A percentile compares a stretch with the other conserved stretches of the same genome.
phyloP scores from a whole-genome alignment of 805 yeast genomes.

The Starmerella vaccinii region DNA sequence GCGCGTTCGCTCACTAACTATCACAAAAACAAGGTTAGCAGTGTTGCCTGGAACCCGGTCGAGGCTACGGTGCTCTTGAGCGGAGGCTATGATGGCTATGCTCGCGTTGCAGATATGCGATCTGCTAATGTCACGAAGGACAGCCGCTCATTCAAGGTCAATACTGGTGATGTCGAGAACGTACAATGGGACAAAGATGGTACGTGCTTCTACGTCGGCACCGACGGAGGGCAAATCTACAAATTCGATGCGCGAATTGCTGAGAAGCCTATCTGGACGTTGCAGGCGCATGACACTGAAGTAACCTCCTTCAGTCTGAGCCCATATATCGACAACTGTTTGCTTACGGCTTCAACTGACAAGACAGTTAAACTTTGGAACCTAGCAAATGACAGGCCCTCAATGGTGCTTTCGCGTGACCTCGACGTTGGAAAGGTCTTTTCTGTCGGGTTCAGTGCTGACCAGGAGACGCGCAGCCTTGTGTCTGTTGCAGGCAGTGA shows the following conservation, averaged over 20 bases:
- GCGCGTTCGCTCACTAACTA: constrained; percentile 62
- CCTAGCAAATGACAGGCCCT: constrained; percentile 50
- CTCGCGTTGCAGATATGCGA: constrained; percentile 71
- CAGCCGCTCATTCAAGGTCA: constrained; percentile 49
- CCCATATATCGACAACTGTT: constrained; percentile 53
- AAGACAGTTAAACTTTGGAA: constrained; percentile 83
- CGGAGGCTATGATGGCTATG: constrained; percentile 84
- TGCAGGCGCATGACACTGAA: constrained; percentile 95
- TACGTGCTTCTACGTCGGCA: constrained; percentile 62
- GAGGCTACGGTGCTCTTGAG: constrained; percentile 51
- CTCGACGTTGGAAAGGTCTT: constrained; percentile 91
- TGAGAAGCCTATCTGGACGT: constrained; percentile 73
- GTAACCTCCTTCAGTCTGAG: constrained; percentile 72
- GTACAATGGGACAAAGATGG: constrained; percentile 60
- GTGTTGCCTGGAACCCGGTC: constrained; percentile 72
- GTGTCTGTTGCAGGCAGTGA: constrained; percentile 78
- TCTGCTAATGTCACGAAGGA: constrained; percentile 47
- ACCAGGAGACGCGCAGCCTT: constrained; percentile 74
- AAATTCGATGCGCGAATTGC: constrained; percentile 70
- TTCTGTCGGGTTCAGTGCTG: constrained; percentile 73
- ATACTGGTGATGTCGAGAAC: constrained; percentile 70
- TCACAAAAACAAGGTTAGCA: constrained; percentile 75
- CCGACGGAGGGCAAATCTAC: constrained; percentile 82
- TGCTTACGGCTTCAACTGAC: constrained; percentile 84
- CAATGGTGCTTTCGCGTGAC: constrained; percentile 83